A percentile compares a stretch with the other conserved stretches of the same genome.
phyloP scores from a whole-genome alignment of 495 filamentous ascomycete species.

The Penicillium lividum region DNA sequence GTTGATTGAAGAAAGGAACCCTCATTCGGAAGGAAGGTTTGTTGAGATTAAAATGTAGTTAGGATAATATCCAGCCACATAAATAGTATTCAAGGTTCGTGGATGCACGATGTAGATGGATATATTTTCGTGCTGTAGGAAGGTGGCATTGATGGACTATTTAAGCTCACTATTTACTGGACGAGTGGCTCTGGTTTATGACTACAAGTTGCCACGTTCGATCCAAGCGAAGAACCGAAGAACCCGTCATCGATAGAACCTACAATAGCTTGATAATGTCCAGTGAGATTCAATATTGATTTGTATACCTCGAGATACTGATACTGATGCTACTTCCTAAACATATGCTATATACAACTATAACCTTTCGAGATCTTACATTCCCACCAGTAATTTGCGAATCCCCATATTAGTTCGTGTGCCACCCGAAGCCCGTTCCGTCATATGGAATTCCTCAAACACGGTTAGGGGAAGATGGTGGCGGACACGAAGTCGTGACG shows the following conservation, averaged over 20 bases:
- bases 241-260: conserved; percentile 14
- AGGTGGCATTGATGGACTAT: too few species aligned
- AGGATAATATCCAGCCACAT: neutral
- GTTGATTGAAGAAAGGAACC: conserved; percentile 14
- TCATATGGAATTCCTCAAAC: neutral
- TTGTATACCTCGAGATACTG: neutral
- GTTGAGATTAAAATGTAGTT: neutral
- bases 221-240: neutral
- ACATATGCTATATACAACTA: neutral
- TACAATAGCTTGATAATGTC: neutral
- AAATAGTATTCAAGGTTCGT: neutral
- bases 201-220: conserved; percentile 18
- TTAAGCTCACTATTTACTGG: neutral
- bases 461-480: neutral
- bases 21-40: conserved; percentile 9
- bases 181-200: conserved; percentile 4
- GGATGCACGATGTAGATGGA: too few species aligned
- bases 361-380: neutral
- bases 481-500: conserved; percentile 20
- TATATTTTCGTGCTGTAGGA: too few species aligned
- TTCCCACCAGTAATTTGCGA: neutral
- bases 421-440: conserved; percentile 3
- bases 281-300: neutral
- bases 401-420: neutral
- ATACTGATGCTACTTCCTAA: neutral